Conservation (phyloP, 176 grass and related monocot species). For the Zizania latifolia region DNA sequence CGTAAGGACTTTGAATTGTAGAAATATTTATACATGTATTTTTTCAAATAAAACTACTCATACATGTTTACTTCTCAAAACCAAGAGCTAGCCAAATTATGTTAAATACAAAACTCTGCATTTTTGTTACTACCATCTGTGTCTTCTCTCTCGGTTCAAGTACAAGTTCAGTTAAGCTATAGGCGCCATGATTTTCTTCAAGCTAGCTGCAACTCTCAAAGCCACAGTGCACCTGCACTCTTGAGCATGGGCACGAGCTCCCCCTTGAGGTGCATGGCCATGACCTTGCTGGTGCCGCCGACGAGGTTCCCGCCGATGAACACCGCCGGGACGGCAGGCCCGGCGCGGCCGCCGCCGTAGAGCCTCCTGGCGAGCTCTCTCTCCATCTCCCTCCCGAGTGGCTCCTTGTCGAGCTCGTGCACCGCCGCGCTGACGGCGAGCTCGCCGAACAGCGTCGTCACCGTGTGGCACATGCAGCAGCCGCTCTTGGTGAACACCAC, state of each 20-base stretch:
- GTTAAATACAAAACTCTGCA: no score
- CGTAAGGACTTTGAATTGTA: no score
- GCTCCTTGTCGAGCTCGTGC: constrained; percentile 43
- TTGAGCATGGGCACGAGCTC: constrained; percentile 32
- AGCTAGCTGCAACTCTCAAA: no score
- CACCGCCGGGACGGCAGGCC: constrained; percentile 27
- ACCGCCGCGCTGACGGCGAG: constrained; percentile 40
- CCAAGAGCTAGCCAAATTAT: no score
- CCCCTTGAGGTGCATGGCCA: constrained; percentile 38
- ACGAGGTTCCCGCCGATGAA: constrained; percentile 38
- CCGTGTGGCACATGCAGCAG: constrained; percentile 42
- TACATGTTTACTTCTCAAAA: no score
- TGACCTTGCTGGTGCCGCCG: constrained; percentile 28
- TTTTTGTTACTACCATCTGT: no score
- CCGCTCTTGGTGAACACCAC: constrained; percentile 37
- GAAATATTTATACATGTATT: no score
- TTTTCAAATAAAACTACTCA: no score
- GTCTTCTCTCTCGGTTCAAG: no score
- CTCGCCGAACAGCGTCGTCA: constrained; percentile 29
- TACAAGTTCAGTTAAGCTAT: no score
- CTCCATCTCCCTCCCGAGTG: constrained; percentile 32
- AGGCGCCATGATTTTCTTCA: no score
- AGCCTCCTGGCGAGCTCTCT: constrained; percentile 27
- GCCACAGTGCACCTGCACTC: constrained; percentile 35
- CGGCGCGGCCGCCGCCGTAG: background rate